These are phyloP conservation scores for Xylariaceae sp. DNA, from an alignment of 2,329 filamentous ascomycete species.

Conservation along the genomic window DNA sequence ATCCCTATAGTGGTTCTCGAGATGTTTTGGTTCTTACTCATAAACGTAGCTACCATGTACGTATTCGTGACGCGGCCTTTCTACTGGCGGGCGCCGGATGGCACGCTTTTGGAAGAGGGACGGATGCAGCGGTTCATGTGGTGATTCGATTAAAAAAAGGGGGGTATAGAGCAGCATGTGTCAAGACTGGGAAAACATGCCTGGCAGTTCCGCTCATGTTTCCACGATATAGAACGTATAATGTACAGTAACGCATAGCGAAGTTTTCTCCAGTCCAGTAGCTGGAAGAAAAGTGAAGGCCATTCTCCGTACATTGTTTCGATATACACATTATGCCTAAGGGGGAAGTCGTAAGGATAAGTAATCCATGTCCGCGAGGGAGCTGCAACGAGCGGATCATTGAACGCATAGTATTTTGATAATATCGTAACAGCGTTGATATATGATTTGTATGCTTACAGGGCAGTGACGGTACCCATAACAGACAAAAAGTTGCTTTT, in stretches of 20 bases:
- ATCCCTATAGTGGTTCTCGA: constrained; percentile 56
- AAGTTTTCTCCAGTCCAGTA: background rate
- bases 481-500: background rate
- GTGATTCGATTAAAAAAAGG: constrained; percentile 52
- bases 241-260: background rate
- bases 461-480: background rate
- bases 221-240: background rate
- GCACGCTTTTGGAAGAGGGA: constrained; percentile 59
- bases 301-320: background rate
- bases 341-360: background rate
- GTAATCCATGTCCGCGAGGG: background rate
- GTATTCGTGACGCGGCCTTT: constrained; percentile 75
- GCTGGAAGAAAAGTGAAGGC: background rate
- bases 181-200: background rate
- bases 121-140: constrained; percentile 82
- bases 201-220: background rate
- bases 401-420: background rate
- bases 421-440: constrained; percentile 14
- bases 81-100: constrained; percentile 64
- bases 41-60: constrained; percentile 73
- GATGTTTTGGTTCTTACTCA: constrained; percentile 70
- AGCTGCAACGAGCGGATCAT: background rate
- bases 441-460: constrained; percentile 17
- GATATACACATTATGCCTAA: background rate
- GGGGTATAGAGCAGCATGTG: background rate